Conservation (phyloP, 208 protist genomes). For the Chromosphaera perkinsii region DNA sequence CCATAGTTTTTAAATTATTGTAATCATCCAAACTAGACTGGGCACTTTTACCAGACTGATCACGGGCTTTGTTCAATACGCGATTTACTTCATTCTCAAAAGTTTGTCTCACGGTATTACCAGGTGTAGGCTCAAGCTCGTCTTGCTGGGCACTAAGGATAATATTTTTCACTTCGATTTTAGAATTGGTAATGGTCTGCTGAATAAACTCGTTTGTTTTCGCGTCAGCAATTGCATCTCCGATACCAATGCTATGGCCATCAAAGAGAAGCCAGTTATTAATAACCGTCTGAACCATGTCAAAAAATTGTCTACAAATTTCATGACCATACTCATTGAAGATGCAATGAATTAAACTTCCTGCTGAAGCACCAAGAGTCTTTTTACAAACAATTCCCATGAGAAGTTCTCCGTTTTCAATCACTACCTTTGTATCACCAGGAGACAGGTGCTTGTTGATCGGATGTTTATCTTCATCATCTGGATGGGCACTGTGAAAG, state of each 20-base stretch:
- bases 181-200: slow-evolving; percentile 31
- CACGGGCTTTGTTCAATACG: slow-evolving; percentile 57
- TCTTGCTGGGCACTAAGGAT: slow-evolving; percentile 80
- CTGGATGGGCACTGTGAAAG: slow-evolving; percentile 29
- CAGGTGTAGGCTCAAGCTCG: slow-evolving; percentile 83
- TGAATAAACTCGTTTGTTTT: slow-evolving; percentile 56
- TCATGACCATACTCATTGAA: slow-evolving; percentile 92
- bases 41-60: slow-evolving; percentile 53
- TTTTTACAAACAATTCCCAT: slow-evolving; percentile 73
- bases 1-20: slow-evolving; percentile 65
- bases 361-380: slow-evolving; percentile 36
- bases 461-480: background rate
- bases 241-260: slow-evolving; percentile 93
- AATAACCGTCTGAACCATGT: slow-evolving; percentile 85
- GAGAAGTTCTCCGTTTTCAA: slow-evolving; percentile 82
- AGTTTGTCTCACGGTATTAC: slow-evolving; percentile 80
- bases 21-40: slow-evolving; percentile 30
- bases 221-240: slow-evolving; percentile 92
- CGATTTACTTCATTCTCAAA: slow-evolving; percentile 97
- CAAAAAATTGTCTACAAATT: slow-evolving; percentile 72
- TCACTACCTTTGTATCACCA: slow-evolving; percentile 64
- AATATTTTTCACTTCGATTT: slow-evolving; percentile 74
- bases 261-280: slow-evolving; percentile 92
- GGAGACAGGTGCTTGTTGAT: slow-evolving; percentile 48
- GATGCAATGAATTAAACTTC: slow-evolving; percentile 91